phyloP scores from a whole-genome alignment of 306 rosid genomes.

The Cucurbita pepo region DNA sequence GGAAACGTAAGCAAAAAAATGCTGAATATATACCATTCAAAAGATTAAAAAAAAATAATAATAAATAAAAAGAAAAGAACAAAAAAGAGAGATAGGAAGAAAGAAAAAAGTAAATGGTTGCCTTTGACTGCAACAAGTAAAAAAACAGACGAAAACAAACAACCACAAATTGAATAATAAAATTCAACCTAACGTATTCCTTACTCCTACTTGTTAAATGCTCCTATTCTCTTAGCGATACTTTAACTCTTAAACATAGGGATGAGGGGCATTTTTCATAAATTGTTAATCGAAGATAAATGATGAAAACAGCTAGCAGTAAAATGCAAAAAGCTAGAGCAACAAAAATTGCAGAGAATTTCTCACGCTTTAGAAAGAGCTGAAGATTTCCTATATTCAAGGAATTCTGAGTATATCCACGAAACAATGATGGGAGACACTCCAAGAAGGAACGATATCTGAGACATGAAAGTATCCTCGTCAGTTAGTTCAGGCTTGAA shows the following conservation, averaged over 20 bases:
- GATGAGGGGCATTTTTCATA: neutral
- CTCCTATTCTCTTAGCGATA: neutral
- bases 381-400: slow-evolving; percentile 57
- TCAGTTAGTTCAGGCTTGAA: neutral
- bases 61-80: neutral
- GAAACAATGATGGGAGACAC: slow-evolving; percentile 69
- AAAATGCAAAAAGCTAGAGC: neutral
- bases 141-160: neutral
- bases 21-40: neutral
- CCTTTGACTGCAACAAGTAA: neutral
- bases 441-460: slow-evolving; percentile 90
- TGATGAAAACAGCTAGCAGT: neutral
- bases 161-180: neutral
- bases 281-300: neutral
- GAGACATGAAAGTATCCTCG: neutral
- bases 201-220: neutral
- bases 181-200: neutral
- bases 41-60: neutral
- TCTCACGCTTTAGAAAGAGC: slow-evolving; percentile 72
- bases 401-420: slow-evolving; percentile 85
- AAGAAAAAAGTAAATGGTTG: neutral
- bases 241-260: neutral
- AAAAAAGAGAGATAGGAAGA: neutral
- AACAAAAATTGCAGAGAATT: neutral
- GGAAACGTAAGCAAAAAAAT: neutral